Percentiles rank a stretch among this genome's conserved stretches.
phyloP scores from a whole-genome alignment of 176 grass and related monocot genomes.

The Saccharum spontaneum region DNA sequence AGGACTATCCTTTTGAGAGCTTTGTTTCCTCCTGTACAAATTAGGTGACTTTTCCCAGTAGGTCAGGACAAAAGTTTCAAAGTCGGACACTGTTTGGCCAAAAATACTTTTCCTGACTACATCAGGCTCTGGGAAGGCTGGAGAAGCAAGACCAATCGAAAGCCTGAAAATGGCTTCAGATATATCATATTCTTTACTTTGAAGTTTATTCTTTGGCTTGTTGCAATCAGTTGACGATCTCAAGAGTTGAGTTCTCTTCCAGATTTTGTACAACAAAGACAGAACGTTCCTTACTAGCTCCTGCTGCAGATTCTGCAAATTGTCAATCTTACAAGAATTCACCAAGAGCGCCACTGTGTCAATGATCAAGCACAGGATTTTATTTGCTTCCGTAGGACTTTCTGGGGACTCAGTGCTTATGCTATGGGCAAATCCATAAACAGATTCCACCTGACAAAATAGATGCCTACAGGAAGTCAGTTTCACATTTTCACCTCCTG shows the following conservation, averaged over 20 bases:
- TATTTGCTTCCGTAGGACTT: conserved; percentile 27
- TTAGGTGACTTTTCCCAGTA: conserved; percentile 67
- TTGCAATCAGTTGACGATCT: conserved; percentile 19
- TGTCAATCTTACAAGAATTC: conserved; percentile 45
- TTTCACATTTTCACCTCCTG: neutral
- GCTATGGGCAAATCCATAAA: neutral
- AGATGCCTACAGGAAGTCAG: conserved; percentile 38
- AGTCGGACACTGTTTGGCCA: conserved; percentile 41
- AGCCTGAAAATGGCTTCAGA: conserved; percentile 84
- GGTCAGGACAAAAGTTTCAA: conserved; percentile 53
- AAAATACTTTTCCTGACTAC: conserved; percentile 47
- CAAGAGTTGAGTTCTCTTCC: conserved; percentile 25
- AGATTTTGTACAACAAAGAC: conserved; percentile 52
- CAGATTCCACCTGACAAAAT: conserved; percentile 39
- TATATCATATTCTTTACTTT: conserved; percentile 45
- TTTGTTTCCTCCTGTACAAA: conserved; percentile 44
- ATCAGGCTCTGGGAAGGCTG: conserved; percentile 29
- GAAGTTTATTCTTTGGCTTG: conserved; percentile 28
- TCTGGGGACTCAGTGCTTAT: neutral
- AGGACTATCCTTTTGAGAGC: conserved; percentile 30
- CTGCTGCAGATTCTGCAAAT: conserved; percentile 26
- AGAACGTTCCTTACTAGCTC: conserved; percentile 36
- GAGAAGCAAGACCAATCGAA: conserved; percentile 45
- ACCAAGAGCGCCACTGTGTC: conserved; percentile 53
- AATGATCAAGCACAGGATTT: conserved; percentile 34